Conservation (phyloP, 2,329 filamentous ascomycete species). For the Penicillium frequentans region DNA sequence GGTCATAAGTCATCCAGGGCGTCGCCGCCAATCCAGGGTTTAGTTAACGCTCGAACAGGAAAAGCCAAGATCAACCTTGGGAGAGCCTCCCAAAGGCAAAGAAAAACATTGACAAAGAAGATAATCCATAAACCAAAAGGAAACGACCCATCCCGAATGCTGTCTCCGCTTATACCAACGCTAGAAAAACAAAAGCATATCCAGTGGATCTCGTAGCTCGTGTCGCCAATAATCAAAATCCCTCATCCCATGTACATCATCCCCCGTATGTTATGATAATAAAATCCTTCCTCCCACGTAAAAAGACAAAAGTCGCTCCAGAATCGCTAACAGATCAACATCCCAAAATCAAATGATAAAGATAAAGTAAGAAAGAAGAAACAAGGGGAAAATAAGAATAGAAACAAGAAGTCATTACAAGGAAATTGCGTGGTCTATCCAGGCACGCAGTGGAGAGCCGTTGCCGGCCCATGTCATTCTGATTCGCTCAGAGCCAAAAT, state of each 20-base stretch:
- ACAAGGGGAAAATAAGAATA: neutral
- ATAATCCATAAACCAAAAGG: neutral
- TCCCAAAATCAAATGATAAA: slow-evolving; percentile 3
- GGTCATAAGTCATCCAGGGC: slow-evolving; percentile 11
- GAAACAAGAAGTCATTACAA: slow-evolving; percentile 1
- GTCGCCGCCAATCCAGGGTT: slow-evolving; percentile 17
- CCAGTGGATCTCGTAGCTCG: slow-evolving; percentile 12
- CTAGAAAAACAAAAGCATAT: slow-evolving; percentile 2
- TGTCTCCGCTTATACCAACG: neutral
- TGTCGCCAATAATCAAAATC: slow-evolving; percentile 7
- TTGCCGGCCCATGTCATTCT: slow-evolving; percentile 9
- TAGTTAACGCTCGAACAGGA: slow-evolving; percentile 5
- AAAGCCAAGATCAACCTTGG: slow-evolving; percentile 2
- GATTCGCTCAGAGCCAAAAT: neutral
- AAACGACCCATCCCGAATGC: slow-evolving; percentile 1
- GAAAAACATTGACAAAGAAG: neutral
- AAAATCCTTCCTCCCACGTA: slow-evolving; percentile 11
- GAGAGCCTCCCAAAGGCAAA: neutral
- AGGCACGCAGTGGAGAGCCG: slow-evolving; percentile 18
- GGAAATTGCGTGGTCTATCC: slow-evolving; percentile 16
- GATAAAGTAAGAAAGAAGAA: slow-evolving; percentile 1
- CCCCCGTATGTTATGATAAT: slow-evolving; percentile 8
- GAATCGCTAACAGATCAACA: slow-evolving; percentile 14
- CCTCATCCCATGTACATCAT: neutral
- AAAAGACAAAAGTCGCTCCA: slow-evolving; percentile 14